These are phyloP conservation scores for Senecio squalidus DNA, from an alignment of 140 eudicot genomes.

Conservation along the genomic window DNA sequence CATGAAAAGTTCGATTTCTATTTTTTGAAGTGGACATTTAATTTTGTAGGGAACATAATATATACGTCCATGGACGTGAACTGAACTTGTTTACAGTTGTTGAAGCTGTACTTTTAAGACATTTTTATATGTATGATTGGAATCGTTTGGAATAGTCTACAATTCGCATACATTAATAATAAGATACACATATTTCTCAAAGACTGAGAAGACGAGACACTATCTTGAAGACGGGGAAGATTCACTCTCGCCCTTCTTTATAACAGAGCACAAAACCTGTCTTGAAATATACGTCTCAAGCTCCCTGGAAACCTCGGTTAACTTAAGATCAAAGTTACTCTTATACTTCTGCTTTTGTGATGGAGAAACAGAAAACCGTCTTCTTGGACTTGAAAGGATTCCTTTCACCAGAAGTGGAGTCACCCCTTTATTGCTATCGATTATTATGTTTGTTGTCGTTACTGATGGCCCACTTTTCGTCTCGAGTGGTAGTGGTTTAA, in stretches of 20 bases:
- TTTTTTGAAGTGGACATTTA: no score
- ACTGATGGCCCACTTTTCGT: conserved; percentile 58
- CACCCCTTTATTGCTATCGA: conserved; percentile 5
- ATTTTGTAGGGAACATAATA: no score
- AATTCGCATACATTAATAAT: neutral
- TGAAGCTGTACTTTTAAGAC: neutral
- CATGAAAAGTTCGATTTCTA: no score
- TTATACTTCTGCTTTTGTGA: conserved; percentile 48
- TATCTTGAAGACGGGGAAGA: conserved; percentile 46
- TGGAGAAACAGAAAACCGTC: conserved; percentile 68
- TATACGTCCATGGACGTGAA: no score
- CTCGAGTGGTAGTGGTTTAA: conserved; percentile 67
- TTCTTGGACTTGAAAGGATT: conserved; percentile 61
- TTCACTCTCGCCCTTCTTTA: conserved; percentile 44
- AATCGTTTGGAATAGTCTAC: no score
- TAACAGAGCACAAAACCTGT: conserved; percentile 65
- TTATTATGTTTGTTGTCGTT: conserved; percentile 24
- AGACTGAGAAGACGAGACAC: neutral
- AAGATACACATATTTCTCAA: neutral
- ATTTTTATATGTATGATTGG: no score
- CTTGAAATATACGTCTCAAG: conserved; percentile 70
- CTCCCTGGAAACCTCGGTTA: conserved; percentile 70
- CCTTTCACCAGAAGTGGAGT: conserved; percentile 40
- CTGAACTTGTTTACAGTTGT: no score
- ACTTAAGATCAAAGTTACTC: conserved; percentile 65